Evolutionary conservation across 1,139 yeast genomes (phyloP), one percentile per base, ranked within the genome.

Genomic region (Blastobotrys illinoisensis): DNA sequence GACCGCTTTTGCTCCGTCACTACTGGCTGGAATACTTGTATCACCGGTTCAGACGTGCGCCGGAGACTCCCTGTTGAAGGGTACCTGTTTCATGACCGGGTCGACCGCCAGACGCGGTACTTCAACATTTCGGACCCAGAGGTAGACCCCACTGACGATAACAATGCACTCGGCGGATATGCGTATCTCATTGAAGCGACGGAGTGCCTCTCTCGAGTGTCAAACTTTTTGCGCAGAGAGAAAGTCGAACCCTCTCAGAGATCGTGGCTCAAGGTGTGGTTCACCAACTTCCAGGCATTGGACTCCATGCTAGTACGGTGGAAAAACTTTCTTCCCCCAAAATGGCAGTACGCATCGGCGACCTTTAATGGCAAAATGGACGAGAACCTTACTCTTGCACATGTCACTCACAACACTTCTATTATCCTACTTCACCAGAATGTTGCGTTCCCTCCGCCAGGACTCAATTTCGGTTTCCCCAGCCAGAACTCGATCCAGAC

Each of bases 331-430:
- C 19, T 51, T 32, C 54, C 54, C 43, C 54, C 28, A 48, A 54
- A 48, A 36, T 48, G 50, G 50, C 66, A 16, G 56, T 49, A 18
- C 20, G 47, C 46, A 7, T 28, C 28, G 9, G 46, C 26, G 13
- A 47, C 44, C 13, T 40, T 40, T 16, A 20, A 43, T 13, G 54
- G 49, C 26, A 51, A 47, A 20, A 19, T 44, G 28, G 67, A 64
- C 52, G 63, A 61, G 46, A 64, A 64, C 47, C 49, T 62, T 50
- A 61, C 65, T 2, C 57, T 64, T 6, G 67, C 67, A 1, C 67
- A 64, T 52, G 58, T 63, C 28, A 61, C 64, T 6, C 66, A 62
- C 51, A 64, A 64, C 47, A 62, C 66, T 2, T 54, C 59, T 46
- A 65, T 64, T 16, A 53, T 63, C 16, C 55, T 64, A 16, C 57